Conservation (phyloP, 805 yeast species). For the Lachancea thermotolerans region DNA sequence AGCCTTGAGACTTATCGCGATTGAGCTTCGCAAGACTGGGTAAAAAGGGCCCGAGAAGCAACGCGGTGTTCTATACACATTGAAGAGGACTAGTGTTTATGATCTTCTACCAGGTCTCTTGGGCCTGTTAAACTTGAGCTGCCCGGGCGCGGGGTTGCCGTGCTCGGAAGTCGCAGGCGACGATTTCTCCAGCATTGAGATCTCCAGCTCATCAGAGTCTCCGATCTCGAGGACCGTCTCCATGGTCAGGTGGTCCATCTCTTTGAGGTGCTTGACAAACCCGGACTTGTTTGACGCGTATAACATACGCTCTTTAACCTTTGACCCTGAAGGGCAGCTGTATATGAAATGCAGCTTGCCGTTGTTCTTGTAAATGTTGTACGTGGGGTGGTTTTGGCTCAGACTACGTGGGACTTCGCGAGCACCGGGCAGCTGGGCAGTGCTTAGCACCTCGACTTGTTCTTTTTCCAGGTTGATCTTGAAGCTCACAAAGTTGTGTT, state of each 20-base stretch:
- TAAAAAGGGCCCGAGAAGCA: not conserved
- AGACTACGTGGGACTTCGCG: constrained; percentile 32
- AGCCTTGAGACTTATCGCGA: constrained; percentile 11
- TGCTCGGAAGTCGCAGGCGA: constrained; percentile 13
- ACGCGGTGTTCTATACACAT: not conserved
- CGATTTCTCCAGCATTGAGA: constrained; percentile 37
- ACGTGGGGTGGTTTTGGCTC: constrained; percentile 45
- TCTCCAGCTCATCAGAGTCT: constrained; percentile 61
- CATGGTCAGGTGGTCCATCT: constrained; percentile 32
- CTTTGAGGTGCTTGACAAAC: constrained; percentile 44
- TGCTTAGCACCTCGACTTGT: constrained; percentile 35
- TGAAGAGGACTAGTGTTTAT: not conserved
- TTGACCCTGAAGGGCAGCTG: constrained; percentile 85
- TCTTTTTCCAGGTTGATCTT: constrained; percentile 47
- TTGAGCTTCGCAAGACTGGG: constrained; percentile 6
- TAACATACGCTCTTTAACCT: constrained; percentile 85
- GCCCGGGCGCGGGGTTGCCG: constrained; percentile 11
- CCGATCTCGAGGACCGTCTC: constrained; percentile 60
- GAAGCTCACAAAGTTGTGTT: constrained; percentile 42
- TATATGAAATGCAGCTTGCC: constrained; percentile 56
- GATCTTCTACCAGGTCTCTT: constrained; percentile 61
- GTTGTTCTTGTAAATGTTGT: constrained; percentile 44
- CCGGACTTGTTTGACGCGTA: constrained; percentile 78
- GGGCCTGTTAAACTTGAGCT: constrained; percentile 49
- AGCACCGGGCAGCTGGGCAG: constrained; percentile 20